Evolutionary conservation across 208 protist genomes (phyloP).

Genomic region (Blastocrithidia nonstop): DNA sequence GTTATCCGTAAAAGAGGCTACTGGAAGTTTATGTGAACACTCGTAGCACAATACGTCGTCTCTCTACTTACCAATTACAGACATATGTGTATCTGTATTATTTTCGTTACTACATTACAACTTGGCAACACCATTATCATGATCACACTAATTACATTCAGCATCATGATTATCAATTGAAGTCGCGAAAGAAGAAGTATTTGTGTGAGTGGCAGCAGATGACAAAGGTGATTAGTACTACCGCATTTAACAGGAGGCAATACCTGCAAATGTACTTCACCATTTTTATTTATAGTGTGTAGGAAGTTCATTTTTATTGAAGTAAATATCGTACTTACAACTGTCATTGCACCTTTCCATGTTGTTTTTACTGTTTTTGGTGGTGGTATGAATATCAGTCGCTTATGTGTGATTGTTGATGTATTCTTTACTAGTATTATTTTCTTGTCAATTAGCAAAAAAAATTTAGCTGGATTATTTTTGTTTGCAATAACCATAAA

Average conservation of each 20-base stretch:
- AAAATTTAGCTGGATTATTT: neutral
- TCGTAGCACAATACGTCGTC: slow-evolving; percentile 58
- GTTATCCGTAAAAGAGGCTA: too few relatives aligned
- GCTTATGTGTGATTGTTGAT: neutral
- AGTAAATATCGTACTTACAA: neutral
- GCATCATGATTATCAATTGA: too few relatives aligned
- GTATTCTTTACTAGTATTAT: neutral
- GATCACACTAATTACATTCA: neutral
- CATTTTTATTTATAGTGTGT: too few relatives aligned
- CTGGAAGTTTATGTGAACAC: slow-evolving; percentile 28
- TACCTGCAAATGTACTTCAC: too few relatives aligned
- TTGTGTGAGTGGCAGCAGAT: too few relatives aligned
- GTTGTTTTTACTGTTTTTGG: neutral
- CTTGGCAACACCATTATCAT: neutral
- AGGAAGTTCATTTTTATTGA: neutral
- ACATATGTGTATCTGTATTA: neutral
- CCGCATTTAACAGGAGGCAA: too few relatives aligned
- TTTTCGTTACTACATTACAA: too few relatives aligned
- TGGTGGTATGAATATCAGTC: neutral
- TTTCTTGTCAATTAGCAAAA: neutral
- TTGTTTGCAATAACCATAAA: slow-evolving; percentile 5
- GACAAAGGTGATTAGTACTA: too few relatives aligned
- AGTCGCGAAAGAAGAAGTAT: too few relatives aligned
- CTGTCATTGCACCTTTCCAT: neutral
- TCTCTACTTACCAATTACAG: neutral